Conservation (phyloP, 2,329 filamentous ascomycete genomes). For the Ophiocordyceps camponoti-leonardi region DNA sequence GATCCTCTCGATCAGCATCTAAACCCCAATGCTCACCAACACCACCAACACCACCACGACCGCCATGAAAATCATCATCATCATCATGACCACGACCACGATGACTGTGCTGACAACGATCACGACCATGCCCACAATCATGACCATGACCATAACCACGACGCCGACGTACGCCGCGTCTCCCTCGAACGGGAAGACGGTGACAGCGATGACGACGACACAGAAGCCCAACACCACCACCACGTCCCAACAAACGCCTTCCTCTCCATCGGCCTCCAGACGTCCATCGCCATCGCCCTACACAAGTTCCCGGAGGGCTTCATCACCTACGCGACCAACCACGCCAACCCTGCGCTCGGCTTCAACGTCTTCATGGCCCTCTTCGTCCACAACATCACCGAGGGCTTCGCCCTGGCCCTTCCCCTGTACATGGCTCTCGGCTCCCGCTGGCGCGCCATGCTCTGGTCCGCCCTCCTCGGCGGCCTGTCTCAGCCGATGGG, state of each 20-base stretch:
- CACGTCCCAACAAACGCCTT: constrained; percentile 92
- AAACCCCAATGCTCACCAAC: no score
- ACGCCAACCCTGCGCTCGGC: constrained; percentile 77
- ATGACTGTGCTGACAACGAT: constrained; percentile 5
- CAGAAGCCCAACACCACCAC: constrained; percentile 58
- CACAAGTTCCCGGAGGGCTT: constrained; percentile 86
- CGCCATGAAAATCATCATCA: neutral
- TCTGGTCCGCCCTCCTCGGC: constrained; percentile 69
- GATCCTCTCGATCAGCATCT: neutral
- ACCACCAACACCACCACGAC: neutral
- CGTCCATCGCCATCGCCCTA: constrained; percentile 81
- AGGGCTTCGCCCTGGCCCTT: constrained; percentile 87
- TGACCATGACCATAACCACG: constrained; percentile 3
- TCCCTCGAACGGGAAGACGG: constrained; percentile 6
- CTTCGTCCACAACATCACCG: constrained; percentile 95
- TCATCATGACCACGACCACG: constrained; percentile 5
- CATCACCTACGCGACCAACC: constrained; percentile 93
- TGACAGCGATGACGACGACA: constrained; percentile 26
- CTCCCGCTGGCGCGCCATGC: constrained; percentile 64
- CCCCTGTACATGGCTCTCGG: constrained; percentile 83
- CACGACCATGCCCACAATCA: constrained; percentile 3
- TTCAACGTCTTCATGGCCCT: constrained; percentile 88
- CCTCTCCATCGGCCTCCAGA: constrained; percentile 87
- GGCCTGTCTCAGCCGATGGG: constrained; percentile 78
- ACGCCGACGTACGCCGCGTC: constrained; percentile 8